phyloP scores from a whole-genome alignment of 108 stramenopile species.

The Pseudonitzschia multistriata region DNA sequence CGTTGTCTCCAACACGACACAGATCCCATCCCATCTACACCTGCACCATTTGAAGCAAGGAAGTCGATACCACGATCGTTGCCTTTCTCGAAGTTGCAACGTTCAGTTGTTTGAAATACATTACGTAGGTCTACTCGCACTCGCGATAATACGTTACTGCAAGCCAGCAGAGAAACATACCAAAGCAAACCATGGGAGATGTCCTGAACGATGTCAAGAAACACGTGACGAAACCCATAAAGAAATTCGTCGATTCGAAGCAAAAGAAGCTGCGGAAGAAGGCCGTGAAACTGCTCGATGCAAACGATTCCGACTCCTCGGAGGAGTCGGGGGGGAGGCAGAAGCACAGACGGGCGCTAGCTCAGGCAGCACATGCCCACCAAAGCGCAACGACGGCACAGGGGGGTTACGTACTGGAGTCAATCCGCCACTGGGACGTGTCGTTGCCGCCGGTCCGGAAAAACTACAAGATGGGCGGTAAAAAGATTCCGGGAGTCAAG shows the following conservation, averaged over 20 bases:
- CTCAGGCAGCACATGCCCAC: not conserved
- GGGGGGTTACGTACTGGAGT: not conserved
- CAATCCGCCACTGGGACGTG: conserved; percentile 30
- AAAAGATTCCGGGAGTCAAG: conserved; percentile 4
- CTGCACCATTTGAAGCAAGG: no score
- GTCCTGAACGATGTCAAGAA: not conserved
- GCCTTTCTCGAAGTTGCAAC: no score
- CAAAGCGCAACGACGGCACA: not conserved
- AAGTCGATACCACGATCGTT: no score
- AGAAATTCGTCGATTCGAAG: not conserved
- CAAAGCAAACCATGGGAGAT: not conserved
- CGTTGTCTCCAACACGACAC: no score
- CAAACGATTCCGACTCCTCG: not conserved
- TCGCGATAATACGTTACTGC: no score
- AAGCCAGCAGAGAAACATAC: no score
- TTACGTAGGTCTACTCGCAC: no score
- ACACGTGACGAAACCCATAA: not conserved
- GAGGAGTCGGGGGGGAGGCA: not conserved
- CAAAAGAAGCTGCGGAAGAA: not conserved
- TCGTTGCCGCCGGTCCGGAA: conserved; percentile 18
- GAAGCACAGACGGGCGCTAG: not conserved
- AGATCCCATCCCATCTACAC: no score
- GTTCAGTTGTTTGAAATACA: no score
- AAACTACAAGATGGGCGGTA: conserved; percentile 10
- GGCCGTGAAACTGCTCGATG: not conserved